Base-by-base conservation (phyloP, 257 asterid species). In the Primulina tabacum region DNA sequence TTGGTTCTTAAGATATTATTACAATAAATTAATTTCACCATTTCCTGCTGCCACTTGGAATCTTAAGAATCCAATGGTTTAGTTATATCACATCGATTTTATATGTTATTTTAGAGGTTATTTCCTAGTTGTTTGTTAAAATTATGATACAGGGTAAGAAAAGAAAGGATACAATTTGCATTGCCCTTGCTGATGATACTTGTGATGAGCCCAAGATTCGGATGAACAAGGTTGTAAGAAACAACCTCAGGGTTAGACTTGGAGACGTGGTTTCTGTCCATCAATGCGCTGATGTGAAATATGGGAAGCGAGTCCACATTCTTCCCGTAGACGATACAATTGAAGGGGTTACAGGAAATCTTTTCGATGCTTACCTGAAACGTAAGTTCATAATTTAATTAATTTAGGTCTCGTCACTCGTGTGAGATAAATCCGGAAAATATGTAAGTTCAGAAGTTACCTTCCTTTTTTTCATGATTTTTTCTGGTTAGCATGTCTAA, bases 261-360 rank as follows among this genome's bases (percentile, higher is more conserved):
- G 94, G 91, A 76, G 91, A 87, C 73, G 94, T 87, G 64, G 85
- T 87, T 37, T 87, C 94, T 68, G 87, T 87, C 37, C 94, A 87
- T 71, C 87, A 80, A 60, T 85, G 91, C 70, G 72, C 89, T 70
- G 91, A 87, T 67, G 89, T 87, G 60, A 85, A 79, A 68, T 83
- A 83, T 58, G 90, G 88, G 35, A 85, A 75, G 67, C 83, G 87
- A 18, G 85, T 85, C 30, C 88, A 85, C 81, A 83, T 83, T 64
- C 81, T 86, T 32, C 88, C 91, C 1, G 61, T 81, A 16, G 91
- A 85, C 20, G 89, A 88, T 73, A 80, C 95, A n/a, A 74, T 88
- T 62, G 95, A 88, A 83, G 95, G 95, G 32, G 78, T 88, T 61
- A 83, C 95, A 16, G 95, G 95, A 60, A 82, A 77, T 72, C 80